Percentiles rank a stretch among this genome's conserved stretches.
Conservation (phyloP, 78 protist species). For the Dictyostelium intermedium region DNA sequence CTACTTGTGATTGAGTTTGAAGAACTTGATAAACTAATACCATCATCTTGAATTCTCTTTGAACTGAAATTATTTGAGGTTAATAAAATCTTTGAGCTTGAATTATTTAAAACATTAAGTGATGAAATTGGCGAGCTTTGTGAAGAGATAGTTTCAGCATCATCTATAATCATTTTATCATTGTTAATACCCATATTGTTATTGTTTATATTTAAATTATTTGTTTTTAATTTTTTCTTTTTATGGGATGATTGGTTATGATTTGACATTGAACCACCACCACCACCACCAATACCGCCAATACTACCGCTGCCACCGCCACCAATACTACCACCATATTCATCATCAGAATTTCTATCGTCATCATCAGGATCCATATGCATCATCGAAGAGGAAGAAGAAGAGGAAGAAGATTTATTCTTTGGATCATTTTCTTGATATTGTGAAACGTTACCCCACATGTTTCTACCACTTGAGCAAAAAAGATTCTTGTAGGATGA, state of each 20-base stretch:
- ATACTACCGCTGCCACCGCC: no score
- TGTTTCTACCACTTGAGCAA: slow-evolving; percentile 73
- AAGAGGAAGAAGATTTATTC: neutral
- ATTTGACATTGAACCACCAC: neutral
- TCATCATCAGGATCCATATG: neutral
- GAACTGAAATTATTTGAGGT: neutral
- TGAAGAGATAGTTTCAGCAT: neutral
- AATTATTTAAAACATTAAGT: neutral
- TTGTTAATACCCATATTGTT: neutral
- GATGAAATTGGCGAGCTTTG: neutral
- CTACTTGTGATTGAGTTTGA: neutral
- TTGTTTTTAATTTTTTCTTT: slow-evolving; percentile 11
- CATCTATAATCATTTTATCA: slow-evolving; percentile 5
- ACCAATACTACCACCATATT: neutral
- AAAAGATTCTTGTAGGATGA: slow-evolving; percentile 71
- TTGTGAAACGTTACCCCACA: slow-evolving; percentile 78
- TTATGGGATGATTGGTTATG: neutral
- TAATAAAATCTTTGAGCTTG: neutral
- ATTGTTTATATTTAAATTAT: neutral
- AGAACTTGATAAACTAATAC: neutral
- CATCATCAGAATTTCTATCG: neutral
- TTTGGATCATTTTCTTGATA: slow-evolving; percentile 39
- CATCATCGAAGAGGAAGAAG: neutral
- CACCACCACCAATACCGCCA: no score
- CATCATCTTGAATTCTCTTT: slow-evolving; percentile 7